A percentile compares a stretch with the other conserved stretches of the same genome.
Conservation (phyloP, 768 basidiomycete genomes). For the Mycena rebaudengoi region DNA sequence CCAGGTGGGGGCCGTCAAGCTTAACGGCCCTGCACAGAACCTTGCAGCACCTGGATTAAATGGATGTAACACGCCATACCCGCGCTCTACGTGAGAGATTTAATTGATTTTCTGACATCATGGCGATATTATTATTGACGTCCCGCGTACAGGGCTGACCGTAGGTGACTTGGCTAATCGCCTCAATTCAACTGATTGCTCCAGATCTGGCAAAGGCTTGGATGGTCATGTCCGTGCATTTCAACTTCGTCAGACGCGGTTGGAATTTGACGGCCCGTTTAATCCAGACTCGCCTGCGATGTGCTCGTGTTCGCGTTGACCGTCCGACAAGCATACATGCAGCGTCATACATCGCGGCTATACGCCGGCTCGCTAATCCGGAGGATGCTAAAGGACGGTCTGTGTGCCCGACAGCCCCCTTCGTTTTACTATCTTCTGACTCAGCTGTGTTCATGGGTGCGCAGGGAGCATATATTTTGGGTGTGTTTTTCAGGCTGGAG, state of each 20-base stretch:
- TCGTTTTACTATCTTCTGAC: constrained; percentile 14
- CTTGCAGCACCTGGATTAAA: constrained; percentile 17
- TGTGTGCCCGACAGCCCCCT: constrained; percentile 2
- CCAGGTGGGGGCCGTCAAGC: constrained; percentile 9
- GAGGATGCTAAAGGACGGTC: constrained; percentile 16
- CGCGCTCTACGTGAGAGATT: constrained; percentile 13
- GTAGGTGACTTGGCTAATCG: constrained; percentile 14
- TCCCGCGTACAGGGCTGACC: constrained; percentile 10
- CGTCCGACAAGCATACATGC: constrained; percentile 13
- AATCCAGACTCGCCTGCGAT: no score
- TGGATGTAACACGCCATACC: constrained; percentile 17
- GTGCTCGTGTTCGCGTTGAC: constrained; percentile 16
- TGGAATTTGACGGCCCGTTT: neutral
- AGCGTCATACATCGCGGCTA: neutral
- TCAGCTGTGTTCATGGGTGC: constrained; percentile 9
- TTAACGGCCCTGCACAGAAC: constrained; percentile 4
- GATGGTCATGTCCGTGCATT: constrained; percentile 11
- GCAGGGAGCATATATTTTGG: constrained; percentile 20
- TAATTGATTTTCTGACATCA: constrained; percentile 5
- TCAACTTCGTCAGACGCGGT: constrained; percentile 3
- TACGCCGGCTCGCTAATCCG: constrained; percentile 13
- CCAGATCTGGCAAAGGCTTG: constrained; percentile 4
- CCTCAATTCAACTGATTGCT: constrained; percentile 13
- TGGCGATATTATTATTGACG: constrained; percentile 8
- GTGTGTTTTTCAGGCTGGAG: constrained; percentile 6